Evolutionary conservation across 345 rosid species (phyloP), one percentile per base, ranked within the genome.

Genomic region (Euphorbia lathyris): DNA sequence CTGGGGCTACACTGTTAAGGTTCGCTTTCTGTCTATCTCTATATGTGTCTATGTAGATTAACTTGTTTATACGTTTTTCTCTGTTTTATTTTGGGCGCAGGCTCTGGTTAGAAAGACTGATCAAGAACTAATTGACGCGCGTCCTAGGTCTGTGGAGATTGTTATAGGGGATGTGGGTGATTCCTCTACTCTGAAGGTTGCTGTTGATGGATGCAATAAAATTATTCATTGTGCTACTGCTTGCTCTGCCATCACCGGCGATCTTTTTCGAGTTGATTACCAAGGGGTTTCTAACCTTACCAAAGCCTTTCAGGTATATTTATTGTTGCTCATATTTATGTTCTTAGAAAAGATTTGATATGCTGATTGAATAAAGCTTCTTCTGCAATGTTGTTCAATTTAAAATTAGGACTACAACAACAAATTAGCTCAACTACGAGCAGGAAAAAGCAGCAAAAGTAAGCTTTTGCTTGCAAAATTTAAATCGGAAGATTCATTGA

Each of bases 361-460:
- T n/a, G n/a, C n/a, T n/a, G n/a, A n/a, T n/a, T n/a, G n/a, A n/a
- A n/a, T n/a, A n/a, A n/a, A n/a, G n/a, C n/a, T n/a, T n/a, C n/a
- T n/a, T n/a, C n/a, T n/a, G n/a, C n/a, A n/a, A n/a, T n/a, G n/a
- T n/a, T n/a, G n/a, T n/a, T n/a, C n/a, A n/a, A n/a, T n/a, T n/a
- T n/a, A n/a, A n/a, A n/a, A 73, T 50, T 81, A 90, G 93, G 99
- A 91, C 77, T 90, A 86, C 77, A 91, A 90, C 79, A 86, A 94
- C 84, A 84, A 78, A 72, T 69, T 90, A 59, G 97, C 99, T 23
- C 99, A 91, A 79, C 70, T 87, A 36, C 83, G 93, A 34, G 97
- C 97, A 0, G 97, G 97, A 63, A 88, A 83, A 81, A 95, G 97
- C 89, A 88, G 97, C 79, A 95, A 95, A 71, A 91, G 97, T 86